Conservation (phyloP, 345 rosid genomes). For the Garcia nutans region DNA sequence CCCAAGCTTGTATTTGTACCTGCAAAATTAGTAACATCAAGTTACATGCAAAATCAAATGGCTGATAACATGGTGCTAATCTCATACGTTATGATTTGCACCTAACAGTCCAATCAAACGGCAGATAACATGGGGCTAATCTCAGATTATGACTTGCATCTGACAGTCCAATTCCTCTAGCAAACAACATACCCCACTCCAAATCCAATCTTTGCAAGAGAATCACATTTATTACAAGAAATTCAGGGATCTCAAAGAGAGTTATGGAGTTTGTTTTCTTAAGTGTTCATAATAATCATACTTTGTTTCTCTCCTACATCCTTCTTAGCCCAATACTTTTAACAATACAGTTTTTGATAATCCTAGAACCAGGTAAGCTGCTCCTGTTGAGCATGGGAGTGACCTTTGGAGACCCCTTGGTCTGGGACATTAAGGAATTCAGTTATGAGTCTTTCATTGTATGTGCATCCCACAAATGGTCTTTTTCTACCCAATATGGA, state of each 20-base stretch:
- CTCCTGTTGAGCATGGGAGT: background rate
- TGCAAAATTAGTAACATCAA: conserved; percentile 17
- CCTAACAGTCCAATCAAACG: no score
- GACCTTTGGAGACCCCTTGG: no score
- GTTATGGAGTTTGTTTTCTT: background rate
- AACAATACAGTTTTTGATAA: background rate
- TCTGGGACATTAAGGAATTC: no score
- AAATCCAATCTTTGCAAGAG: background rate
- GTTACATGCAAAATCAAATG: background rate
- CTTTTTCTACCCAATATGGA: no score
- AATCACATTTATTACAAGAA: background rate
- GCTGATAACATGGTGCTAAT: background rate
- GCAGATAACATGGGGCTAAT: no score
- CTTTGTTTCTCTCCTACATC: background rate
- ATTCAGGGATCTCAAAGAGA: background rate
- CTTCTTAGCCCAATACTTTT: background rate
- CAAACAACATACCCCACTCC: background rate
- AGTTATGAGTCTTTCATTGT: no score
- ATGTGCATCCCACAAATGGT: no score
- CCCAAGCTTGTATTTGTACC: conserved; percentile 63
- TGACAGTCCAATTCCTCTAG: background rate
- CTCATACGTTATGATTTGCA: background rate
- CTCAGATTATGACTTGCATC: no score
- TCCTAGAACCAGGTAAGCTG: background rate
- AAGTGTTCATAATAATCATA: background rate